Conservation (phyloP, 2,329 filamentous ascomycete genomes). For the Fusarium sp. region DNA sequence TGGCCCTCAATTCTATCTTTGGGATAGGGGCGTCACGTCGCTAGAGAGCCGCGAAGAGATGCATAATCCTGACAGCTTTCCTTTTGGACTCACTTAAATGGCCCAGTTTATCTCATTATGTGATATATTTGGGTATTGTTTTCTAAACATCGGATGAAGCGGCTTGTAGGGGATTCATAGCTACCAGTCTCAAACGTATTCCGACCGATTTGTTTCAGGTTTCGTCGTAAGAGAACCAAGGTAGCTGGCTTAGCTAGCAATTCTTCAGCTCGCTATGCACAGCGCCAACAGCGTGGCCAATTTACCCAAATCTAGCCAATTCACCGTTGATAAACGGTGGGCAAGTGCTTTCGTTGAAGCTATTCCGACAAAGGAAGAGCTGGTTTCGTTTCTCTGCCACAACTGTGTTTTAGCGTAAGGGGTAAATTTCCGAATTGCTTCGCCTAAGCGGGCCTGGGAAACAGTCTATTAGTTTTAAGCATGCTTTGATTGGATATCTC, state of each 20-base stretch:
- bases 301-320: not conserved
- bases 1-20: too few species aligned
- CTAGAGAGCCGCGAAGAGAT: too few species aligned
- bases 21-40: too few species aligned
- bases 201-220: constrained; percentile 16
- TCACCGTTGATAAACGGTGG: constrained; percentile 22
- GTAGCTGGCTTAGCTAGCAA: not conserved
- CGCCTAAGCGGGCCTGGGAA: not conserved
- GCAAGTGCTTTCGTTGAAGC: not conserved
- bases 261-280: constrained; percentile 17
- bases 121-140: too few species aligned
- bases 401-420: constrained; percentile 40
- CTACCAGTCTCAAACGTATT: too few species aligned
- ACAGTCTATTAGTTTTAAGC: constrained; percentile 7
- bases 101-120: too few species aligned
- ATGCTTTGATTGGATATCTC: constrained; percentile 13
- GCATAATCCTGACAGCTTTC: too few species aligned
- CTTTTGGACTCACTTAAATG: too few species aligned
- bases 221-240: not conserved
- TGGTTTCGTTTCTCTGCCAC: constrained; percentile 32
- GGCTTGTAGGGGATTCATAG: too few species aligned
- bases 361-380: constrained; percentile 36
- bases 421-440: constrained; percentile 26
- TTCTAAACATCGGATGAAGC: too few species aligned
- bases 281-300: not conserved